Conservation (phyloP, 805 yeast species). For the Candida nonsorbophila region DNA sequence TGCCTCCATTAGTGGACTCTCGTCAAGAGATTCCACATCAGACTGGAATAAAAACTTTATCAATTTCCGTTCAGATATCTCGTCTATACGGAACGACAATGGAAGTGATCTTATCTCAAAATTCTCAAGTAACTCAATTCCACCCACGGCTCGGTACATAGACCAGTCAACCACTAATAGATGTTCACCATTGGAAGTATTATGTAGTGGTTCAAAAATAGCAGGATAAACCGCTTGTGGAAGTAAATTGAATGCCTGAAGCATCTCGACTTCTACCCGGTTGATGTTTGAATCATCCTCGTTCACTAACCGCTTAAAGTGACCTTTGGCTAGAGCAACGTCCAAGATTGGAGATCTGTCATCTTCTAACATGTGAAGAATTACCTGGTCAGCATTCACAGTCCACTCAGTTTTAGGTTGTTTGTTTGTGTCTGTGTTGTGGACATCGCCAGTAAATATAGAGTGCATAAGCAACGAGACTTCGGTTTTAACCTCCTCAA, state of each 20-base stretch:
- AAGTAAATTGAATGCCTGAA: slow-evolving; percentile 34
- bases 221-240: slow-evolving; percentile 24
- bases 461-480: slow-evolving; percentile 31
- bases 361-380: slow-evolving; percentile 36
- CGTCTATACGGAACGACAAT: slow-evolving; percentile 32
- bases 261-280: slow-evolving; percentile 26
- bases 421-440: slow-evolving; percentile 11
- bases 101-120: slow-evolving; percentile 33
- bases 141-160: slow-evolving; percentile 38
- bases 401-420: slow-evolving; percentile 26
- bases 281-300: slow-evolving; percentile 39
- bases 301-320: slow-evolving; percentile 24
- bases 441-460: slow-evolving; percentile 28
- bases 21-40: slow-evolving; percentile 15
- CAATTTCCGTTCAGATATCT: slow-evolving; percentile 32
- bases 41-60: slow-evolving; percentile 31
- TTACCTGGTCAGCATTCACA: slow-evolving; percentile 34
- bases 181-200: slow-evolving; percentile 5
- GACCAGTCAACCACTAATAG: slow-evolving; percentile 35
- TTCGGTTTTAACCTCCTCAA: slow-evolving; percentile 29
- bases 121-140: slow-evolving; percentile 34
- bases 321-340: slow-evolving; percentile 29
- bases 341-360: slow-evolving; percentile 35
- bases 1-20: slow-evolving; percentile 12
- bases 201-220: slow-evolving; percentile 25